phyloP scores from a whole-genome alignment of 257 asterid species.

The Lavandula angustifolia region DNA sequence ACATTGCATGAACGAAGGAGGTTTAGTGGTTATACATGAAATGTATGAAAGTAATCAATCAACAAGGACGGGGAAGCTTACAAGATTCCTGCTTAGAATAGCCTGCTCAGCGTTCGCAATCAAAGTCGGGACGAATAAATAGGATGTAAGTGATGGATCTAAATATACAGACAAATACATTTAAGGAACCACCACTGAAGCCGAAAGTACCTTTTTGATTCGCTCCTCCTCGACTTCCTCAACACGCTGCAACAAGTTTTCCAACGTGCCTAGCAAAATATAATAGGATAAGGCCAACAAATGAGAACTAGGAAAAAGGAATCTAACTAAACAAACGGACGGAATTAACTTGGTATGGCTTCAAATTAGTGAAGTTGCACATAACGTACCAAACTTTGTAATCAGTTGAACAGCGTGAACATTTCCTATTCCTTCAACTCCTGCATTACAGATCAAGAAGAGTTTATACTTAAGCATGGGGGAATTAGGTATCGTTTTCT shows the following conservation, averaged over 20 bases:
- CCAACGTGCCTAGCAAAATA: constrained; percentile 67
- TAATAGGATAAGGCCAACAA: constrained; percentile 25
- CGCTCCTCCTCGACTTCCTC: constrained; percentile 79
- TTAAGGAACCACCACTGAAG: constrained; percentile 18
- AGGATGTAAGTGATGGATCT: constrained; percentile 28
- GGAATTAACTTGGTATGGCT: constrained; percentile 15
- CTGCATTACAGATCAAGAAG: constrained; percentile 47
- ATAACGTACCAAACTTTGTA: constrained; percentile 74
- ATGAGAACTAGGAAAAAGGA: background rate
- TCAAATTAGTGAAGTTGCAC: constrained; percentile 19
- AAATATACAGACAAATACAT: no score
- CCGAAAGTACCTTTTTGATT: constrained; percentile 61
- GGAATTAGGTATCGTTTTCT: background rate
- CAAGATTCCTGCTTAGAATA: constrained; percentile 80
- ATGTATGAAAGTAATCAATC: constrained; percentile 27
- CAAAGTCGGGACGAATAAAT: constrained; percentile 55
- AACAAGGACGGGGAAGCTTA: constrained; percentile 32
- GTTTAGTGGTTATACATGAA: constrained; percentile 31
- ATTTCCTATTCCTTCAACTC: constrained; percentile 91
- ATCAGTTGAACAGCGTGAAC: constrained; percentile 83
- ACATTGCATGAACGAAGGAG: constrained; percentile 32
- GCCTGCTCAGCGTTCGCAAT: constrained; percentile 83
- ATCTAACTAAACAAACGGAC: background rate
- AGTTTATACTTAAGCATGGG: constrained; percentile 19
- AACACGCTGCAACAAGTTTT: constrained; percentile 71